Evolutionary conservation across 768 basidiomycete genomes (phyloP), one percentile per base, ranked within the genome.

Genomic region (Sarcodon aspratus): DNA sequence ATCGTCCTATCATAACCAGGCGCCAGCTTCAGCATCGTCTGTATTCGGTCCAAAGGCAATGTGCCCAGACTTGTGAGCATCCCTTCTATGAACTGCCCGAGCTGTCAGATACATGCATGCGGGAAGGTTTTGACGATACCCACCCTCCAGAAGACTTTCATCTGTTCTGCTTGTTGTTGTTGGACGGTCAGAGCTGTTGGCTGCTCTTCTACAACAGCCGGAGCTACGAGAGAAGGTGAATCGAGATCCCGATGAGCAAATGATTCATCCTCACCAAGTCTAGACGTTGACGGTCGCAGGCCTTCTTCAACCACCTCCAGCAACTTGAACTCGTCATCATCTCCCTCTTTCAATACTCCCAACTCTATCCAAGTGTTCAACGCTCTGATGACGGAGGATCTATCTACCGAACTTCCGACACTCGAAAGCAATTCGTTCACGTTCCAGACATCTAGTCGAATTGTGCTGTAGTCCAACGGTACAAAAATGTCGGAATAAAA

Each of bases 71-170:
- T 94, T 48, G 80, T 91, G 50, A 96, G 80, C 85, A 92, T 91
- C 31, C 87, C 90, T 64, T 89, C 83, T 52, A 94, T 86, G 65
- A 85, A 94, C 85, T 90, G 52, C 6, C 45, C 7, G 47, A 47
- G 44, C 50, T 33, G 32, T 34, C 33, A 31, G 38, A 32, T 12
- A 17, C 12, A 45, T 12, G 31, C 31, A 34, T 15, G n/a, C 33
- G 37, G 32, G 13, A 9, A 33, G 50, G 7, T 45, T 38, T 33
- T 35, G 33, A 21, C 36, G 43, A 43, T 18, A 69, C 64, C 7
- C 47, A 82, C 89, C 79, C 87, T 90, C 90, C 90, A 94, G 61
- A 82, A 88, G 1, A 91, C 74, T 52, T 72, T 76, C 83, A 94
- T 89, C 65, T 92, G 85, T 57, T 89, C 85, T 0, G 81, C 80